Base-by-base conservation (phyloP, 805 yeast genomes). In the Saccharomyces paradoxus region DNA sequence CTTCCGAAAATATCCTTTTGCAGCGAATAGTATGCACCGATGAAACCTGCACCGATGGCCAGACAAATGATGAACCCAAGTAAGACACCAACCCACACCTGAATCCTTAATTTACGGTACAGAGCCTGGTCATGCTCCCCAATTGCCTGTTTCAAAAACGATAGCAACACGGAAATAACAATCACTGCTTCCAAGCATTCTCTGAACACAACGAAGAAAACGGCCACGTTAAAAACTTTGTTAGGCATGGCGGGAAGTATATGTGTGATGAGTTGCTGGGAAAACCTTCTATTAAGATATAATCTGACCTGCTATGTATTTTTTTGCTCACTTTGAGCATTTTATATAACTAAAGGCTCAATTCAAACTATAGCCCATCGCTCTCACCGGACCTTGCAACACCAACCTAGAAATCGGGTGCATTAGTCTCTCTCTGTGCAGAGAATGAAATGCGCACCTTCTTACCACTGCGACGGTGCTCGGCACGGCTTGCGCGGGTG, bases 121-220 rank as follows among this genome's bases (percentile, higher is more conserved):
- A 87, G 73, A 17, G 56, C 63, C 28, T 74, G 73, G 61, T 82
- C 85, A 51, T 75, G 72, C 2, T 72, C 60, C 27, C 73, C 96
- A 61, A 91, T 79, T 58, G 96, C 87, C 73, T 89, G 97, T 72
- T 89, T 89, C 62, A 91, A 78, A 75, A 92, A 92, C 37, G 98
- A 95, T 55, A 92, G 77, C 59, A 92, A 77, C 50, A 92, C 97
- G 8, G 98, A 89, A 58, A 94, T 86, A 60, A 92, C 87, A 61
- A 92, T 81, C 53, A 90, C 84, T 21, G 98, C 99, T 74, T 92
- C 99, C 59, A 92, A 76, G 52, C 95, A 77, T 76, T 92, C 99
- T 78, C 99, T 86, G 71, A 92, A 86, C 56, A 90, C 94, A 61
- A 91, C 86, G 74, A 90, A 89, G 77, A 89, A 90, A 58, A 90